These are phyloP conservation scores for Pyropia yezoensis DNA, from an alignment of 23 red algal genomes.

Conservation along the genomic window DNA sequence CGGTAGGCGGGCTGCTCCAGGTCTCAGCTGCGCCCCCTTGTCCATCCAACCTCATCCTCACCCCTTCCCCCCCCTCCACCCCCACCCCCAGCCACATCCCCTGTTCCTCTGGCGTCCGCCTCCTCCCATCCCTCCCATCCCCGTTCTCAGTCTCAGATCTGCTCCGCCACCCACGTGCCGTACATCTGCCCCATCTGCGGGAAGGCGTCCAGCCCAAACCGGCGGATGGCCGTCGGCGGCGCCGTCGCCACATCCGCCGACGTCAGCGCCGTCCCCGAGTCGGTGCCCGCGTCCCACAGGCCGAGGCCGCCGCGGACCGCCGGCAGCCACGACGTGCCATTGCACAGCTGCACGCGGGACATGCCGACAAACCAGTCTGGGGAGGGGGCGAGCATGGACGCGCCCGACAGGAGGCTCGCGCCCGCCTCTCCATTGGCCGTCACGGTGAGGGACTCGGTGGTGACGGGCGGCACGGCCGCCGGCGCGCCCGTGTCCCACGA, in stretches of 20 bases:
- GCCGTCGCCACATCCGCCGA: neutral
- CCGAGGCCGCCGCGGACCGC: neutral
- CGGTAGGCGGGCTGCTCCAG: no score
- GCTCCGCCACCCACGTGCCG: no score
- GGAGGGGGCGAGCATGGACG: slow-evolving; percentile 3
- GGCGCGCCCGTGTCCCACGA: neutral
- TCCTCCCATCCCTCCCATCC: no score
- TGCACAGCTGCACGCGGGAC: neutral
- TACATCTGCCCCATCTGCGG: no score
- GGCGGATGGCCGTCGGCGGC: no score
- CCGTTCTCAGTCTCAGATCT: no score
- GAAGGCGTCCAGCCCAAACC: no score
- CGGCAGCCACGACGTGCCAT: neutral
- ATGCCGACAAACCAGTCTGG: slow-evolving; percentile 3
- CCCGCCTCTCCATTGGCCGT: neutral
- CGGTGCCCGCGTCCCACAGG: slow-evolving; percentile 4
- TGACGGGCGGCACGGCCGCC: neutral
- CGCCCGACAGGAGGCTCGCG: neutral
- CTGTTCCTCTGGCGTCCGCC: no score
- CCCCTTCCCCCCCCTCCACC: no score
- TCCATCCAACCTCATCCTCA: no score
- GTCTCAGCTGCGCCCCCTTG: no score
- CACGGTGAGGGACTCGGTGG: neutral
- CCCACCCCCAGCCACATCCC: no score
- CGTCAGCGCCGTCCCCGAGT: neutral